Evolutionary conservation across 148 eudicot species (phyloP), one percentile per base, ranked within the genome.

Genomic region (Linanthus parryae): DNA sequence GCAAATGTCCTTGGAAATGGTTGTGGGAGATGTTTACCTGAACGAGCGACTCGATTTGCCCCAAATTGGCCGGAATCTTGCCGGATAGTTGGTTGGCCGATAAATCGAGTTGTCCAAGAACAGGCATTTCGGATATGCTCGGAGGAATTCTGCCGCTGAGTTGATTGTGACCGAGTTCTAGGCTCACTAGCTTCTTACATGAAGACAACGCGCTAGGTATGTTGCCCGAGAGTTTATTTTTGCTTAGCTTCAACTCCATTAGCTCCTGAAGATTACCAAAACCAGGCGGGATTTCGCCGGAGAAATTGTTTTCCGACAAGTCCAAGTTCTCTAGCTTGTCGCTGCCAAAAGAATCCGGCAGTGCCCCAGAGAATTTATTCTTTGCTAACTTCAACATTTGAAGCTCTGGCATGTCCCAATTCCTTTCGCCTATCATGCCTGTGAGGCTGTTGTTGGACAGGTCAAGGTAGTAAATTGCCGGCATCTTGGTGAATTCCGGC

Each of bases 341-440:
- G 45, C 90, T 69, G 31, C 67, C 78, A 41, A 80, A 79, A 14
- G 67, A 42, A 9, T 55, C 79, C 12, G 97, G 97, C 49, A 89
- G 46, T 7, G 16, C 45, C 0, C 97, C 94, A 8, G 20, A 63
- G 59, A 89, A 82, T 17, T 34, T 54, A 49, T 89, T 89, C 36
- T 68, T 64, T 0, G 84, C 86, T 15, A 89, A 62, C 48, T 65
- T 89, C 50, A 89, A 47, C 97, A 89, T 89, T 66, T 89, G 85
- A 21, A 89, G 81, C 40, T 66, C 54, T 1, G 84, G 75, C 94
- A 89, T 77, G 14, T 67, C 61, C 97, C 97, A 88, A 36, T 50
- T 61, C 28, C 52, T 54, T 1, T 51, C 61, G 26, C 56, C 59
- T 25, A 82, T 65, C 5, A 44, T 24, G 39, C 90, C 94, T 0